phyloP scores from a whole-genome alignment of 2,329 filamentous ascomycete genomes.

The Trichophyton verrucosum region DNA sequence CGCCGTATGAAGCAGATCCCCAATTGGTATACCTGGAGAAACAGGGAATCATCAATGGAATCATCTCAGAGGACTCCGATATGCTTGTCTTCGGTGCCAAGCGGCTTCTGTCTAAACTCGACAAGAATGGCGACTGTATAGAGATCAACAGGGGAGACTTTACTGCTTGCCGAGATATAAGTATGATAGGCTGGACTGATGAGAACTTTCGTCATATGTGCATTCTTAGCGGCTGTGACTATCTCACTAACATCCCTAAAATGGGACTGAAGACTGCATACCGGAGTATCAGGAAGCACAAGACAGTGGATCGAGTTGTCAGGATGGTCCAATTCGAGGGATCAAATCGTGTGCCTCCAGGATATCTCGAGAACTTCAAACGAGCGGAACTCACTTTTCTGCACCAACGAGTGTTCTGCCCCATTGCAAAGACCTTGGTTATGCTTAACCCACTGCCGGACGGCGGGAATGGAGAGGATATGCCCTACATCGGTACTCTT shows the following conservation, averaged over 20 bases:
- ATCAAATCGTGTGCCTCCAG: slow-evolving; percentile 64
- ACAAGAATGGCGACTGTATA: slow-evolving; percentile 83
- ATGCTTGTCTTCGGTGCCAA: slow-evolving; percentile 89
- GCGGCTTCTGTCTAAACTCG: slow-evolving; percentile 80
- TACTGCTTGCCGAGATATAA: slow-evolving; percentile 74
- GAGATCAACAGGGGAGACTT: slow-evolving; percentile 87
- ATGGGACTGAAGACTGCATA: slow-evolving; percentile 92
- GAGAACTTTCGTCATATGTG: slow-evolving; percentile 87
- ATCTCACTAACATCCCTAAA: slow-evolving; percentile 70
- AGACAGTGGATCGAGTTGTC: slow-evolving; percentile 69
- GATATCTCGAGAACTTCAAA: slow-evolving; percentile 69
- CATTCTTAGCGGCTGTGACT: slow-evolving; percentile 92
- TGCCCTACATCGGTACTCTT: slow-evolving; percentile 69
- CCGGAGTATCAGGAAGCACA: slow-evolving; percentile 78
- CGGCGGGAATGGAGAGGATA: slow-evolving; percentile 52
- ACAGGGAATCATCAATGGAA: slow-evolving; percentile 69
- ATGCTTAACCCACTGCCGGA: slow-evolving; percentile 57
- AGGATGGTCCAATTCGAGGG: slow-evolving; percentile 80
- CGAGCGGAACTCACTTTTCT: slow-evolving; percentile 87
- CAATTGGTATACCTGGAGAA: slow-evolving; percentile 89
- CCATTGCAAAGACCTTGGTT: slow-evolving; percentile 55
- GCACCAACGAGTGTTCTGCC: slow-evolving; percentile 90
- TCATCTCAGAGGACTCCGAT: slow-evolving; percentile 93
- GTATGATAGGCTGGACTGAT: slow-evolving; percentile 83
- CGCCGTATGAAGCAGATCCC: slow-evolving; percentile 95